Conservation (phyloP, 768 basidiomycete species). For the Tricholomella constricta region DNA sequence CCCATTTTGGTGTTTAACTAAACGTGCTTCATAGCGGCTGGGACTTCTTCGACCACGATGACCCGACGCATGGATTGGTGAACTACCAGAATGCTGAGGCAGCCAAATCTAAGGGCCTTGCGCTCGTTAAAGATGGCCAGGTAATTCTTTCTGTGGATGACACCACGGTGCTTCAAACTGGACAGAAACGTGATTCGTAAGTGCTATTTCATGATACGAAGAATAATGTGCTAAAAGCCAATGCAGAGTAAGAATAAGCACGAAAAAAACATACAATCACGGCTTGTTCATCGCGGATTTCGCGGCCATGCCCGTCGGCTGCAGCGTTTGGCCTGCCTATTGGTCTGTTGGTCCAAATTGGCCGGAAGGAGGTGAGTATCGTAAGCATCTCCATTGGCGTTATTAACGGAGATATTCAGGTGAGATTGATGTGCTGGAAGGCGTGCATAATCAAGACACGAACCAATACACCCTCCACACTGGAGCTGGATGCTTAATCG, state of each 20-base stretch:
- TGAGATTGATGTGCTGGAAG: slow-evolving; percentile 77
- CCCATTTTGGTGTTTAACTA: neutral
- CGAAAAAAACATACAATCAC: slow-evolving; percentile 58
- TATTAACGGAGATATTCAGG: slow-evolving; percentile 23
- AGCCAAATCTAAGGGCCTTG: slow-evolving; percentile 56
- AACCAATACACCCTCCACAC: slow-evolving; percentile 75
- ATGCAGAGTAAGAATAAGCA: slow-evolving; percentile 64
- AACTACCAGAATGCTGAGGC: slow-evolving; percentile 51
- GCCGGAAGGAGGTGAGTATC: slow-evolving; percentile 47
- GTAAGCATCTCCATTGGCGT: slow-evolving; percentile 1
- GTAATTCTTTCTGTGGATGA: slow-evolving; percentile 65
- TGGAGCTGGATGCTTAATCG: slow-evolving; percentile 39
- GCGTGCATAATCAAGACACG: slow-evolving; percentile 55
- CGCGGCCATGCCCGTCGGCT: slow-evolving; percentile 67
- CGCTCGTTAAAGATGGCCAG: slow-evolving; percentile 57
- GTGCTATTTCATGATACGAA: slow-evolving; percentile 18
- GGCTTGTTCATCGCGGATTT: slow-evolving; percentile 81
- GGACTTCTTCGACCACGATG: slow-evolving; percentile 61
- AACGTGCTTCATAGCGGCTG: slow-evolving; percentile 46
- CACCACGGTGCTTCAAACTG: slow-evolving; percentile 44
- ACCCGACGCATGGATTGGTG: slow-evolving; percentile 76
- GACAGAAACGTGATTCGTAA: slow-evolving; percentile 59
- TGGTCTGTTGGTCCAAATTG: slow-evolving; percentile 54
- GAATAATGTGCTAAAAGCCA: slow-evolving; percentile 1
- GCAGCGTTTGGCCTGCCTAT: slow-evolving; percentile 62